Evolutionary conservation across 306 rosid species (phyloP).

Genomic region (Trifolium fragiferum): DNA sequence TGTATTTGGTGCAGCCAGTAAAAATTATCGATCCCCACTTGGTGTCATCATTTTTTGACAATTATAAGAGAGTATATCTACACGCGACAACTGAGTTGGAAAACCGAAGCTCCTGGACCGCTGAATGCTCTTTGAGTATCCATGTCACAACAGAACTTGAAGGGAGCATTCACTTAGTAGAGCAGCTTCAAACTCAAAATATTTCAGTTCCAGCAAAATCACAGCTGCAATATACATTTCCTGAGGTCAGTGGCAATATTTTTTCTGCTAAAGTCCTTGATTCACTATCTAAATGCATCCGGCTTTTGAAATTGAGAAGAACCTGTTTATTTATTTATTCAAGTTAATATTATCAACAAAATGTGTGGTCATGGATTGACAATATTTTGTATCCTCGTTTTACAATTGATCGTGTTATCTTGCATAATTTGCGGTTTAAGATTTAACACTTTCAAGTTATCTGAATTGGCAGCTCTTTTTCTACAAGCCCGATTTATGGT

Average conservation of each 20-base stretch:
- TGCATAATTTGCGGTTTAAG: conserved; percentile 29
- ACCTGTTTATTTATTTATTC: conserved; percentile 14
- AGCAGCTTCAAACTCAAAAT: conserved; percentile 74
- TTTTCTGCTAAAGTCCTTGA: conserved; percentile 8
- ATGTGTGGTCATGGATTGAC: conserved; percentile 10
- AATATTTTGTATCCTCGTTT: conserved; percentile 16
- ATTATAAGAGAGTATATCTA: conserved; percentile 80
- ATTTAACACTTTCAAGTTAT: conserved; percentile 38
- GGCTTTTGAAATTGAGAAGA: conserved; percentile 27
- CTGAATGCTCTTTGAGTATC: conserved; percentile 82
- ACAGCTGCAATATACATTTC: conserved; percentile 73
- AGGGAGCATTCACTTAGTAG: conserved; percentile 66
- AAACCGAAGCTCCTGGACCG: conserved; percentile 68
- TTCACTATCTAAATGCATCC: not conserved
- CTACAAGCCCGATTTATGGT: conserved; percentile 97
- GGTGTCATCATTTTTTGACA: conserved; percentile 84
- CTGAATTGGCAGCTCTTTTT: conserved; percentile 77
- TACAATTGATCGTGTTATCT: conserved; percentile 27
- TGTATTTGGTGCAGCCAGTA: conserved; percentile 85
- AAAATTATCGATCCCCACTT: conserved; percentile 92
- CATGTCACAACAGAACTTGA: conserved; percentile 81
- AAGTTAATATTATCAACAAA: conserved; percentile 3
- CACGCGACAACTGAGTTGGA: conserved; percentile 79
- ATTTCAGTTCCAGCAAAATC: conserved; percentile 78
- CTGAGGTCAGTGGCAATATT: conserved; percentile 62